Base-by-base conservation (phyloP, 2,329 filamentous ascomycete species). In the Phialophora expanda region DNA sequence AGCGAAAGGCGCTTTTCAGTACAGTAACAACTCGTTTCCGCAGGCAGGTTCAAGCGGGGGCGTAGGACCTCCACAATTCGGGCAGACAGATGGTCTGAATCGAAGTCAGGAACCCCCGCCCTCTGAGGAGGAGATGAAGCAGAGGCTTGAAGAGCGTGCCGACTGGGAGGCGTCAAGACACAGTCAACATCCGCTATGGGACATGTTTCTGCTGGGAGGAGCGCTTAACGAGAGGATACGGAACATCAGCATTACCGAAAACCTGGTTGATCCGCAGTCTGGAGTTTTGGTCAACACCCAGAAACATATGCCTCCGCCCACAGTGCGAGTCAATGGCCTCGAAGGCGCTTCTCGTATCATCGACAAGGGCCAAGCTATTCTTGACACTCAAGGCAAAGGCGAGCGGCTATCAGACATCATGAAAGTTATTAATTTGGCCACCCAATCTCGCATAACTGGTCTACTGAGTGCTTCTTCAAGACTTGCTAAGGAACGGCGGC, bases 321-420 rank as follows among this genome's bases (percentile, higher is more conserved):
- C 77, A 4, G 80, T 80, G 48, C 76, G 84, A 66, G 81, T 82
- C n/a, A 80, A 80, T 1, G 87, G 86, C 0, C 85, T 87, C 0
- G 87, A 92, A 72, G 86, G 84, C 3, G 82, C 86, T 34, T 83
- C 86, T 12, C 78, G 89, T 26, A 83, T 91, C 2, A 79, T 85
- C 50, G 88, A 89, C 0, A 84, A 83, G 14, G 89, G 88, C 1
- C 87, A 87, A 22, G 92, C 90, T 61, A 86, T 96, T 44, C 86
- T 95, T 0, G 87, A 90, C 41, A 76, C 78, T 22, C 66, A 66
- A 32, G 90, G 93, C 53, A 79, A 81, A 56, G 79, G 79, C 51
- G 87, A 91, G 1, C 88, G 86, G 61, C 81, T 97, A 38, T 89
- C 90, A 14, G 93, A 97, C 67, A 90, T 97, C 71, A 80, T 97